Evolutionary conservation across 208 protist genomes (phyloP), one percentile per base, ranked within the genome.

Genomic region (Trypanosoma conorhini): DNA sequence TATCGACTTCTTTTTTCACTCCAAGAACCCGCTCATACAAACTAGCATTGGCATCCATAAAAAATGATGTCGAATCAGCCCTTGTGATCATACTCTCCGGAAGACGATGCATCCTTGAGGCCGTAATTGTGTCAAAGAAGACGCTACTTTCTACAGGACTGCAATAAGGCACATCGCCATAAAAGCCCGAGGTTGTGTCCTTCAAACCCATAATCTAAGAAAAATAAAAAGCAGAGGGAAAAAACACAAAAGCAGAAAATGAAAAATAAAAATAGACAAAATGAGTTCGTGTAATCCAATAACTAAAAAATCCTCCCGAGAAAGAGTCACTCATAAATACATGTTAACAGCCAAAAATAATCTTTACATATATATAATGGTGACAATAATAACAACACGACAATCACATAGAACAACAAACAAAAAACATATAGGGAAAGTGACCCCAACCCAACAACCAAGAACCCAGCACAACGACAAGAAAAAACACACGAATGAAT

Each of bases 131-230:
- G 30, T 91, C 78, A 74, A 88, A 90, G 65, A 94, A 91, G 26
- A 81, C 64, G 57, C 76, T 76, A 13, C 76, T 83, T 62, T 91
- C 85, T 12, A 91, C 79, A 30, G 85, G 85, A 35, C 67, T 67
- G 44, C 87, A 87, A 51, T 91, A 94, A 0, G 83, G 88, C 5
- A 91, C 54, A 85, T 94, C 88, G 26, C 78, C 70, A 69, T 89
- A 94, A 59, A 79, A 87, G 12, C 88, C 88, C 15, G 69, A 76
- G 24, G 76, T 80, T 5, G 67, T 64, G 44, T 84, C 76, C 22
- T 74, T 86, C 28, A 60, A 60, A 19, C 55, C 51, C 76, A 84
- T 82, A 21, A 48, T 28, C 54, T 61, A 61, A 64, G 22, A 70
- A 12, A 26, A 44, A 31, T 46, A 22, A 63, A 13, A 70, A 67